Evolutionary conservation across 2,329 filamentous ascomycete genomes (phyloP).

Genomic region (Didymella keratinophila): DNA sequence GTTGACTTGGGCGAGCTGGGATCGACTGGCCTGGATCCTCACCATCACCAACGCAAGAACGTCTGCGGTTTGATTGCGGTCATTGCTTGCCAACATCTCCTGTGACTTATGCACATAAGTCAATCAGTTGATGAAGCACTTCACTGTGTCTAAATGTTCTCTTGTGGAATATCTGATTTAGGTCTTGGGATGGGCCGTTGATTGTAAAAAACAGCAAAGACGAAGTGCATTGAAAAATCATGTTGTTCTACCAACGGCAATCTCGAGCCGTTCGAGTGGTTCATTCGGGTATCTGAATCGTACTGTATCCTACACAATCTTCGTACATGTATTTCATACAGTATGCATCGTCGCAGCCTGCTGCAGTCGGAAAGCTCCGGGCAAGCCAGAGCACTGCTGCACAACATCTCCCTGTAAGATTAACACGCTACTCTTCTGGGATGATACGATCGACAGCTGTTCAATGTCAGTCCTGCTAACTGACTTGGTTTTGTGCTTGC

Average conservation of each 20-base stretch:
- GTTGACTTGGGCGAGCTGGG: slow-evolving; percentile 2
- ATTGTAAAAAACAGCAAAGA: not conserved
- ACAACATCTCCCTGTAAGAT: not conserved
- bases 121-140: not conserved
- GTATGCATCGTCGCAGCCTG: slow-evolving; percentile 12
- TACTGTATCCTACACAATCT: slow-evolving; percentile 8
- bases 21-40: not conserved
- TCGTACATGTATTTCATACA: slow-evolving; percentile 1
- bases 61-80: not conserved
- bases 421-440: slow-evolving; percentile 29
- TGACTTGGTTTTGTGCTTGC: not conserved
- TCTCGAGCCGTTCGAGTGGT: not conserved
- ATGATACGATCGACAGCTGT: slow-evolving; percentile 46
- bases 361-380: not conserved
- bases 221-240: not conserved
- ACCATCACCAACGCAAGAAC: not conserved
- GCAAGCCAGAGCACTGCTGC: not conserved
- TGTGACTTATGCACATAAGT: not conserved
- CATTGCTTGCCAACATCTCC: not conserved
- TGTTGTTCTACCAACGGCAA: not conserved
- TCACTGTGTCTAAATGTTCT: not conserved
- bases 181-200: not conserved
- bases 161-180: no score
- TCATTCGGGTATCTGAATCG: slow-evolving; percentile 4
- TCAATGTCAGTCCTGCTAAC: slow-evolving; percentile 14